A percentile compares a stretch with the other conserved stretches of the same genome.
Conservation (phyloP, 805 yeast genomes). For the Ascoidea rubescens region DNA sequence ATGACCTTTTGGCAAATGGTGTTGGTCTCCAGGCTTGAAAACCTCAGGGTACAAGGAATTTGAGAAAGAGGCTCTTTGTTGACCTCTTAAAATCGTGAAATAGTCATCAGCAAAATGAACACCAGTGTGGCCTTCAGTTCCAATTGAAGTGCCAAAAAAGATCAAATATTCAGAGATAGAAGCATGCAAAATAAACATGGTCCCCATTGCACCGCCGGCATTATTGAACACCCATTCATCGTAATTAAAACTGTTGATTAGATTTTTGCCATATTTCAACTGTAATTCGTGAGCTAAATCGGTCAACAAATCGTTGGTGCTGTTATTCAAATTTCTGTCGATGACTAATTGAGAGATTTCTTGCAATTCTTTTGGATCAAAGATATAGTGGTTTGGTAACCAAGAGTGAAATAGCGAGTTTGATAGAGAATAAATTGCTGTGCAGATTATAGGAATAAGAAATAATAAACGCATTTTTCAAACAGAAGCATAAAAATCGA, state of each 20-base stretch:
- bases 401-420: conserved; percentile 37
- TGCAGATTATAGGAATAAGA: conserved; percentile 13
- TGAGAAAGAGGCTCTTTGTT: conserved; percentile 60
- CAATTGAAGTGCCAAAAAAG: conserved; percentile 84
- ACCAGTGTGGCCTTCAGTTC: conserved; percentile 95
- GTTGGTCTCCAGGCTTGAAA: conserved; percentile 80
- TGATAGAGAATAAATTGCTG: conserved; percentile 20
- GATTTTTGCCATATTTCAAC: conserved; percentile 53
- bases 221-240: conserved; percentile 94
- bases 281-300: conserved; percentile 47
- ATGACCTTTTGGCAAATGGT: conserved; percentile 60
- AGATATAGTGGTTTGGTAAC: conserved; percentile 60
- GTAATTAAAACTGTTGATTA: conserved; percentile 54
- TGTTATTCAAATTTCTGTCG: conserved; percentile 36
- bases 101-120: conserved; percentile 96
- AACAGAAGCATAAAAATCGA: too few species aligned
- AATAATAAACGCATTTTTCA: not conserved
- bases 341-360: conserved; percentile 42
- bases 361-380: conserved; percentile 53
- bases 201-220: conserved; percentile 98
- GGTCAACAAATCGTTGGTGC: conserved; percentile 47
- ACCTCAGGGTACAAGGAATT: conserved; percentile 49
- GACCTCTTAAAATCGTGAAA: conserved; percentile 78
- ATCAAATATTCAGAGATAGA: conserved; percentile 87
- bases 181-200: conserved; percentile 91